phyloP scores from a whole-genome alignment of 2,329 filamentous ascomycete genomes.

The Nothopassalora personata region DNA sequence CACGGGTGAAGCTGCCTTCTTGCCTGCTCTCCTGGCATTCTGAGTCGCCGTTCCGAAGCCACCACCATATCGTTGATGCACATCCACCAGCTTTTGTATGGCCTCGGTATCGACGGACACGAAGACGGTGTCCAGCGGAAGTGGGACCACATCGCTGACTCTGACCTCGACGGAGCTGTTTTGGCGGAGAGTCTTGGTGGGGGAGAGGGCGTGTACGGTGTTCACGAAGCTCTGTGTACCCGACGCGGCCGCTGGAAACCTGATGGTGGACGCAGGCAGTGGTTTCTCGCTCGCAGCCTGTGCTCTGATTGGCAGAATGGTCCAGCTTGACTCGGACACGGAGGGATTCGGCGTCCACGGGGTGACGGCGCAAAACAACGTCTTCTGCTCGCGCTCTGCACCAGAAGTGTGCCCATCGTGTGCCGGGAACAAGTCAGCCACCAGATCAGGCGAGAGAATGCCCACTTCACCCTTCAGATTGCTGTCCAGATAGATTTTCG shows the following conservation, averaged over 20 bases:
- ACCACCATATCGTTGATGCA: conserved; percentile 75
- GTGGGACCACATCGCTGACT: conserved; percentile 71
- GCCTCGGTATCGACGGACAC: conserved; percentile 79
- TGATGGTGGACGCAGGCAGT: conserved; percentile 70
- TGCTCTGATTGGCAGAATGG: conserved; percentile 68
- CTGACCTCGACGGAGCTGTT: conserved; percentile 78
- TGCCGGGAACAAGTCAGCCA: conserved; percentile 68
- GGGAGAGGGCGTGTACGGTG: conserved; percentile 63
- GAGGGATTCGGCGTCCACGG: conserved; percentile 60
- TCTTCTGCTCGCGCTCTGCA: conserved; percentile 24
- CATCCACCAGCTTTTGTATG: conserved; percentile 71
- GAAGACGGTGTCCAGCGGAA: conserved; percentile 78
- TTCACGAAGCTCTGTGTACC: conserved; percentile 76
- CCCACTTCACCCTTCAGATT: conserved; percentile 80
- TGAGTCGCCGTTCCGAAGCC: conserved; percentile 41
- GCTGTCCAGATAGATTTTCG: conserved; percentile 77
- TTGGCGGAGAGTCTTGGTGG: conserved; percentile 67
- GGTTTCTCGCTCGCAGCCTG: conserved; percentile 49
- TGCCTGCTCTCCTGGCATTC: conserved; percentile 20
- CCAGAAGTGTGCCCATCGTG: not conserved
- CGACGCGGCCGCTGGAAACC: conserved; percentile 67
- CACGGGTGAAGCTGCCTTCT: conserved; percentile 14
- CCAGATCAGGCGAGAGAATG: conserved; percentile 79
- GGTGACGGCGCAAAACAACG: conserved; percentile 61
- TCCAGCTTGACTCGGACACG: conserved; percentile 67